Percentiles rank a stretch among this genome's conserved stretches.
phyloP scores from a whole-genome alignment of 495 filamentous ascomycete species.

The Lentithecium fluviatile region DNA sequence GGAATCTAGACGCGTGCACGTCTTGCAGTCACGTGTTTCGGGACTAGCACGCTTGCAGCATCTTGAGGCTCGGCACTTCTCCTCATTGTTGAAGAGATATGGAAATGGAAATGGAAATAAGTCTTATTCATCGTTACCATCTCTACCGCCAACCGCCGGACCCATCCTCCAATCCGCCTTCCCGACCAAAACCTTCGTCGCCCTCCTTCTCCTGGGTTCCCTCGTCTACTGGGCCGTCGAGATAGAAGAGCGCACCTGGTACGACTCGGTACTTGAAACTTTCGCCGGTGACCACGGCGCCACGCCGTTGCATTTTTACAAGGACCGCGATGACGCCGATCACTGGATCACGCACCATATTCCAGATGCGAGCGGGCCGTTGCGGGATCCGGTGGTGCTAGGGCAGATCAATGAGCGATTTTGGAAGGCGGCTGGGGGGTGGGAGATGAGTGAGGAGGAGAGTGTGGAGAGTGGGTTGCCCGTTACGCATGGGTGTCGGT shows the following conservation, averaged over 20 bases:
- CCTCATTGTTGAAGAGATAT: too few species aligned
- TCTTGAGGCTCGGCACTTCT: too few species aligned
- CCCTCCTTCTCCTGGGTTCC: conserved; percentile 1
- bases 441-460: conserved; percentile 17
- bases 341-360: conserved; percentile 4
- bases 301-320: conserved; percentile 14
- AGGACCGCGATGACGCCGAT: neutral
- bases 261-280: neutral
- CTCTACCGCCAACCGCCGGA: neutral
- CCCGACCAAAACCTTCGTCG: conserved; percentile 10
- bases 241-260: neutral
- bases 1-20: neutral
- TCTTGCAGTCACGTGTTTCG: too few species aligned
- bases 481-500: conserved; percentile 23
- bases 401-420: conserved; percentile 6
- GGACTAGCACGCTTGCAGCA: too few species aligned
- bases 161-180: conserved; percentile 8
- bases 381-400: conserved; percentile 1
- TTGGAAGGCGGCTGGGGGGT: neutral
- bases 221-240: neutral
- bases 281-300: neutral
- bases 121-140: neutral
- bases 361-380: neutral
- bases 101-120: too few species aligned
- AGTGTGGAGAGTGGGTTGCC: conserved; percentile 14